phyloP scores from a whole-genome alignment of 345 rosid species.

The Populus euphratica region DNA sequence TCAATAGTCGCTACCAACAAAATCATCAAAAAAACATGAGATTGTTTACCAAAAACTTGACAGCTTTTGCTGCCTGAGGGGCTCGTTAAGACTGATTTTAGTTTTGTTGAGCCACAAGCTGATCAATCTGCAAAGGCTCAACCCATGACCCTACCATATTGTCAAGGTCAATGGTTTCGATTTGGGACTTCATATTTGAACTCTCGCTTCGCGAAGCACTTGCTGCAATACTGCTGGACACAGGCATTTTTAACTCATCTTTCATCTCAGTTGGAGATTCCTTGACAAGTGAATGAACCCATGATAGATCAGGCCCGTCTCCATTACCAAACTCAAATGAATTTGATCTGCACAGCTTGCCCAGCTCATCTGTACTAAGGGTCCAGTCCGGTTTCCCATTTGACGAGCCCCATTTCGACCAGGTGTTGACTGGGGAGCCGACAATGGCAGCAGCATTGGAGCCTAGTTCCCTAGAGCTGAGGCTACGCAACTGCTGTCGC shows the following conservation, averaged over 20 bases:
- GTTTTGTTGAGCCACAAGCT: conserved; percentile 83
- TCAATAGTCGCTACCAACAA: conserved; percentile 27
- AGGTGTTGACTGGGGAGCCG: conserved; percentile 41
- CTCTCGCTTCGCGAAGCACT: conserved; percentile 30
- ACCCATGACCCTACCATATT: conserved; percentile 47
- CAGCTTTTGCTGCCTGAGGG: conserved; percentile 35
- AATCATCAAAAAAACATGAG: conserved; percentile 23
- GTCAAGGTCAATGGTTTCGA: conserved; percentile 60
- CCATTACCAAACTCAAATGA: conserved; percentile 33
- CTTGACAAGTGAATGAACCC: conserved; percentile 54
- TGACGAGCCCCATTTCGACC: conserved; percentile 84
- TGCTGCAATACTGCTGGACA: conserved; percentile 9
- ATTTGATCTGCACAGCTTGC: conserved; percentile 30
- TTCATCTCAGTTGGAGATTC: conserved; percentile 49
- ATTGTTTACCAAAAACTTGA: conserved; percentile 51
- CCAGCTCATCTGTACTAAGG: conserved; percentile 34
- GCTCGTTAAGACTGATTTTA: conserved; percentile 27
- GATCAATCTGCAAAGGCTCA: conserved; percentile 50
- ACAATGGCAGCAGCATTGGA: conserved; percentile 27
- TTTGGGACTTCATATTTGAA: conserved; percentile 32
- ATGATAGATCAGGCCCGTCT: conserved; percentile 51
- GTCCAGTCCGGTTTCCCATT: conserved; percentile 58
- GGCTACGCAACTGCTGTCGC: conserved; percentile 37
- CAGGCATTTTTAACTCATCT: conserved; percentile 31
- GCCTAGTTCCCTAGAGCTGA: conserved; percentile 51